Percentiles rank a stretch among this genome's conserved stretches.
phyloP scores from a whole-genome alignment of 768 basidiomycete genomes.

The Dendrothele bispora region DNA sequence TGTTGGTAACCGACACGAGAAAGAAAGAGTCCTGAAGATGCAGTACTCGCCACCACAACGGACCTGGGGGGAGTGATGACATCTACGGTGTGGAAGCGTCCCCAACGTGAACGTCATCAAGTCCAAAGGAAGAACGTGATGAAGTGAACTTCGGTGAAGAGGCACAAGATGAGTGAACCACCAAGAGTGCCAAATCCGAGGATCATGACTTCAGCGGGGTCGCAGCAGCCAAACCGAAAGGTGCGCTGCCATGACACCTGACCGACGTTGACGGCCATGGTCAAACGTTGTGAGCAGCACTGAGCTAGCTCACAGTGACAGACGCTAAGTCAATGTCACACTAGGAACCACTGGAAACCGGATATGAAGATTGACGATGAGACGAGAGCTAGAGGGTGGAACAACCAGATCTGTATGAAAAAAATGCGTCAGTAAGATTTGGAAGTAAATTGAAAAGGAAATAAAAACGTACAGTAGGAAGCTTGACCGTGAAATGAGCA shows the following conservation, averaged over 20 bases:
- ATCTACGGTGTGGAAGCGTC: slow-evolving; percentile 97
- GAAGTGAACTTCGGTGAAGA: slow-evolving; percentile 80
- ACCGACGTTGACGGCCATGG: too few species aligned
- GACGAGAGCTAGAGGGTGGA: too few species aligned
- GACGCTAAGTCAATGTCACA: too few species aligned
- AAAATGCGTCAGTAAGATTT: background rate
- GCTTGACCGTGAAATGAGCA: slow-evolving; percentile 94
- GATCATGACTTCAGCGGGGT: slow-evolving; percentile 94
- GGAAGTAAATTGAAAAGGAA: background rate
- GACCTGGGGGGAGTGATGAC: too few species aligned
- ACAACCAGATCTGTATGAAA: slow-evolving; percentile 90
- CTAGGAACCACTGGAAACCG: too few species aligned
- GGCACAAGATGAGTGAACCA: slow-evolving; percentile 86
- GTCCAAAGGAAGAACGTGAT: slow-evolving; percentile 92
- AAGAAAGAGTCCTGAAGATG: too few species aligned
- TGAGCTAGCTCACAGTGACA: too few species aligned
- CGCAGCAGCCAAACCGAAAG: slow-evolving; percentile 96
- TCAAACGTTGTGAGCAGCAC: too few species aligned
- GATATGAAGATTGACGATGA: too few species aligned
- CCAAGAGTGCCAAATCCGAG: slow-evolving; percentile 89
- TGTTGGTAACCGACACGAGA: too few species aligned
- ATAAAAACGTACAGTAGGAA: slow-evolving; percentile 71
- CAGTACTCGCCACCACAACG: too few species aligned
- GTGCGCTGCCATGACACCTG: too few species aligned
- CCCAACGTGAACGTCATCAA: slow-evolving; percentile 88